A percentile compares a stretch with the other conserved stretches of the same genome.
phyloP scores from a whole-genome alignment of 768 basidiomycete genomes.

The Lentinula aciculospora region DNA sequence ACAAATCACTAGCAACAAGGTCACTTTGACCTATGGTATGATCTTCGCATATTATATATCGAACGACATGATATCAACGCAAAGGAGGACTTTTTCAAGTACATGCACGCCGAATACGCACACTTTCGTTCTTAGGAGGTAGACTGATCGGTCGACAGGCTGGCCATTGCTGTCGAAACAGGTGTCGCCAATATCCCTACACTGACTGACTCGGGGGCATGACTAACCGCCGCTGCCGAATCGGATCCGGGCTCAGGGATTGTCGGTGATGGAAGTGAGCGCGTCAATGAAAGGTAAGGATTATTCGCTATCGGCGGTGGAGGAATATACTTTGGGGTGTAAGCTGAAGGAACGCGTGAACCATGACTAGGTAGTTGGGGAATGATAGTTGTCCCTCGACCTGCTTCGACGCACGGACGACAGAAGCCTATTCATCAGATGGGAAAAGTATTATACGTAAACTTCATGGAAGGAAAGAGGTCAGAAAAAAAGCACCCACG shows the following conservation, averaged over 20 bases:
- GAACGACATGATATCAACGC: too few species aligned
- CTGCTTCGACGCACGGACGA: slow-evolving; percentile 58
- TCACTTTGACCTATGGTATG: too few species aligned
- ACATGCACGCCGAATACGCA: too few species aligned
- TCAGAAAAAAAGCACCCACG: slow-evolving; percentile 37
- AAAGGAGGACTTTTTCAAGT: too few species aligned
- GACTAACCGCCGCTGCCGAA: not conserved
- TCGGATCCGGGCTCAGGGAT: not conserved
- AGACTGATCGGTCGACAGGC: too few species aligned
- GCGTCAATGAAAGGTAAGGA: not conserved
- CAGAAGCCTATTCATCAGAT: slow-evolving; percentile 49
- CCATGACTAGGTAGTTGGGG: slow-evolving; percentile 12
- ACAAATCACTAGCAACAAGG: too few species aligned
- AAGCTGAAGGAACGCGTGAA: not conserved
- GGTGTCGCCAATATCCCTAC: not conserved
- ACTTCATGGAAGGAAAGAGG: not conserved
- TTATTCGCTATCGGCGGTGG: not conserved
- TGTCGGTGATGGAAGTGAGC: not conserved
- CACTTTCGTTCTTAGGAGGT: too few species aligned
- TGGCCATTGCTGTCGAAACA: too few species aligned
- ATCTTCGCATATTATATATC: too few species aligned
- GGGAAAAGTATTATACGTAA: not conserved
- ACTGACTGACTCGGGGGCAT: not conserved
- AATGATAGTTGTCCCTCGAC: slow-evolving; percentile 29
- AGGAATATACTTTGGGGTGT: not conserved